Conservation (phyloP, 2,329 filamentous ascomycete genomes). For the Apiospora kogelbergensis region DNA sequence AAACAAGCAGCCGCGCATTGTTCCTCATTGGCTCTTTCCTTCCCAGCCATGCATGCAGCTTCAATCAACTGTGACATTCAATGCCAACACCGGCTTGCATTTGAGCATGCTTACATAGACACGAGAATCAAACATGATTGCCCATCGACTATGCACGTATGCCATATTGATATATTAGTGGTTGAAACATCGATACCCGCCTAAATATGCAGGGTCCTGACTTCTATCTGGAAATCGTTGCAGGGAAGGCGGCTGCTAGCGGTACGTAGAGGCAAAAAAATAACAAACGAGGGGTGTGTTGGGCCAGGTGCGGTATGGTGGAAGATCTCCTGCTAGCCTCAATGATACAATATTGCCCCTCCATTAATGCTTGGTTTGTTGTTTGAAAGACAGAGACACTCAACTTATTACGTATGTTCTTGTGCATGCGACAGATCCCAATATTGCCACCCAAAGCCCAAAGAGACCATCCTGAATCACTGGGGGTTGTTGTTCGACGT, state of each 20-base stretch:
- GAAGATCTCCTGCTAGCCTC: neutral
- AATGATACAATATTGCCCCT: neutral
- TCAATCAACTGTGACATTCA: neutral
- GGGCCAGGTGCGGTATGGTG: neutral
- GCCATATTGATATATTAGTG: neutral
- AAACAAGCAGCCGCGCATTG: neutral
- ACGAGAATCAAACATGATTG: neutral
- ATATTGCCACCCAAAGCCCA: neutral
- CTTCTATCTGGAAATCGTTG: neutral
- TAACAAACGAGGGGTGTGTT: slow-evolving; percentile 1
- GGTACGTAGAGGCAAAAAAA: neutral
- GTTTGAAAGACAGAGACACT: neutral
- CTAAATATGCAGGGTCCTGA: neutral
- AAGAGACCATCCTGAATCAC: neutral
- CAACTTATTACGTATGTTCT: neutral
- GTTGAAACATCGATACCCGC: neutral
- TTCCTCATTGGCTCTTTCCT: neutral
- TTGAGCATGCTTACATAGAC: neutral
- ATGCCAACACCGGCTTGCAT: too few species aligned
- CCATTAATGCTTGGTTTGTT: neutral
- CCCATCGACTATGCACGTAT: neutral
- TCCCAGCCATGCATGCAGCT: neutral
- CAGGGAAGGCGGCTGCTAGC: neutral
- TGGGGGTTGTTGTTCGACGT: neutral
- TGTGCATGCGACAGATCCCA: neutral